phyloP scores from a whole-genome alignment of 805 yeast species.

The Zygosaccharomyces gambellarensis region DNA sequence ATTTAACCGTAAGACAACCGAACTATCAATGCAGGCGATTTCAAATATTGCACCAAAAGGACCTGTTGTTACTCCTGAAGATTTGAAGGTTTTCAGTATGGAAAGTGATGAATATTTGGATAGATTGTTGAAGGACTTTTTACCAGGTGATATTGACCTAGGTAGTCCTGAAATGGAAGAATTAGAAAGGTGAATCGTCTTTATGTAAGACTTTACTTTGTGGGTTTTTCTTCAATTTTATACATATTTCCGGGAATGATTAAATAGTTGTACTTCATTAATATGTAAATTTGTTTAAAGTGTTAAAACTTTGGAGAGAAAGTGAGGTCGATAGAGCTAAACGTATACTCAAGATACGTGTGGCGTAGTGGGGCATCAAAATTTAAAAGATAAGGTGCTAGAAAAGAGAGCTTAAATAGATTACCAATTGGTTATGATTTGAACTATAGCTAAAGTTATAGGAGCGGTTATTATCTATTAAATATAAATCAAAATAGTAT shows the following conservation, averaged over 20 bases:
- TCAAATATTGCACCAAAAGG: conserved; percentile 5
- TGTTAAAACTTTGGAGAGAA: too few species aligned
- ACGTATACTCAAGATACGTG: too few species aligned
- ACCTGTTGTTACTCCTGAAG: conserved; percentile 3
- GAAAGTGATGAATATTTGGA: conserved; percentile 5
- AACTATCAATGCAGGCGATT: conserved; percentile 14
- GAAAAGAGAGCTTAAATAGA: too few species aligned
- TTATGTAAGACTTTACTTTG: too few species aligned
- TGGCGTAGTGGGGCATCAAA: too few species aligned
- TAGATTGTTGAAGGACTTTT: conserved; percentile 2
- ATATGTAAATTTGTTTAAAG: too few species aligned
- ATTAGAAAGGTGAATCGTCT: not conserved
- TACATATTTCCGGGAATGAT: not conserved
- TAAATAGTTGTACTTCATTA: not conserved
- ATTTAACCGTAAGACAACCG: conserved; percentile 63
- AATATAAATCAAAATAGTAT: too few species aligned
- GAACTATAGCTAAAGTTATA: too few species aligned
- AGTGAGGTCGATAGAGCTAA: too few species aligned
- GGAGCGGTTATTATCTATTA: too few species aligned
- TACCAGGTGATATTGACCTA: conserved; percentile 3
- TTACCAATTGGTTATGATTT: too few species aligned
- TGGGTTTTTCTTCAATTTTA: not conserved
- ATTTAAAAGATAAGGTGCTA: too few species aligned
- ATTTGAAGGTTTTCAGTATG: conserved; percentile 2
- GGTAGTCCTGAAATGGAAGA: not conserved